Evolutionary conservation across 208 protist genomes (phyloP), one percentile per base, ranked within the genome.

Genomic region (Phytomonas francai): DNA sequence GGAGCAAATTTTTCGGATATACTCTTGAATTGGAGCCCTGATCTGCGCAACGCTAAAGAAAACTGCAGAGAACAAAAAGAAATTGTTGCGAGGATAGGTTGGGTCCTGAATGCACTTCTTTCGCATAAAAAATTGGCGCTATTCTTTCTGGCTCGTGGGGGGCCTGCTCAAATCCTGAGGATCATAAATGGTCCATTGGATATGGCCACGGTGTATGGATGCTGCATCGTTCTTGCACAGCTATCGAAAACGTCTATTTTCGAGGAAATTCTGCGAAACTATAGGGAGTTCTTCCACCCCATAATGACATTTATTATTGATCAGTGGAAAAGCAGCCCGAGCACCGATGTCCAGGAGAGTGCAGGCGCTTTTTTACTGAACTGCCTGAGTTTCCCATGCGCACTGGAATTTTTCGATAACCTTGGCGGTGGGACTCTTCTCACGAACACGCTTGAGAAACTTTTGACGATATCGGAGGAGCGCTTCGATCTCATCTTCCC

Each of bases 361-460:
- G 89, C 87, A 3, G 84, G 80, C 29, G 78, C 75, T 1, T 93
- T 95, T 76, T 76, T 95, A 31, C 87, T 87, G 60, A 78, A 86
- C 72, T 79, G 82, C 25, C 61, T 95, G 25, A 92, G 84, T 71
- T 93, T 95, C 66, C 87, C 90, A 16, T 88, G 79, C 60, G 84
- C 89, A 25, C 65, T 93, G 25, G 68, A 72, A 39, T 84, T 83
- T 61, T 95, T 93, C 73, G 87, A 93, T 59, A 28, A 69, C 3
- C 63, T 77, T 30, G 76, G 84, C 42, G 87, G 87, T 3, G 74
- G 80, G n/a, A 65, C 76, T n/a, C 68, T 74, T 29, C 78, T 80
- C 28, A 56, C 93, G 54, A 73, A 79, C 39, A 76, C 71, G 28
- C 68, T 93, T 27, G 77, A 89, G 33, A 63, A 71, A 30, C 71